Base-by-base conservation (phyloP, 2,329 filamentous ascomycete genomes). In the Trichoderma asperellum region DNA sequence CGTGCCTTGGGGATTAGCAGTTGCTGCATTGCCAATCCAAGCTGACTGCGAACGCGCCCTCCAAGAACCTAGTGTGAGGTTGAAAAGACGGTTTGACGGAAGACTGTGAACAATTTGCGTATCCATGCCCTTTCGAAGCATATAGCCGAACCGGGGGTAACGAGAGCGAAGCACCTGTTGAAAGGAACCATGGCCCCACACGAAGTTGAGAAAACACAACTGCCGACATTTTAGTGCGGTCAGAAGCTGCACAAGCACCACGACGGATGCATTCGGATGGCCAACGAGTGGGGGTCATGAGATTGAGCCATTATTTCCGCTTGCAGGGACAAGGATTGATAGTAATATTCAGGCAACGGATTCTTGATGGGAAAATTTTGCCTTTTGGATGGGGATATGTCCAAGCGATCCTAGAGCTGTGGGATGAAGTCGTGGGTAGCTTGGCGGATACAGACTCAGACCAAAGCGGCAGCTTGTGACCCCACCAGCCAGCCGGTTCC, bases 221-320 rank as follows among this genome's bases (percentile, higher is more conserved):
- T 66, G 62, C 62, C 62, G 62, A 66, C 24, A 24, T 66, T 66
- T 66, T 66, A 66, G 62, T 66, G 62, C 62, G 53, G 62, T 47
- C 52, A 66, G 62, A 63, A 53, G 49, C 62, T 66, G 52, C 62
- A 66, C 57, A 57, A 37, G 52, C 52, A 49, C 62, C 37, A 66
- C 24, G 62, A 66, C 52, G 52, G 62, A 66, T 37, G 47, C 43
- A 27, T 53, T 57, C 62, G 32, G 27, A 49, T 53, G 27, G 62
- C 62, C 56, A 66, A 47, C 24, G 21, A 27, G 62, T 66, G 62
- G 62, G 62, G 62, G 53, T 58, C 62, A 35, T n/a, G 14, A 53
- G 53, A 57, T 40, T 57, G 62, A 34, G 52, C 37, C 24, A 40
- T 52, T 37, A 21, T 53, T 24, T 58, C 18, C 7, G 49, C 37